Percentiles rank a stretch among this genome's conserved stretches.
These are phyloP conservation scores for Alternaria gaisen DNA, from an alignment of 2,329 filamentous ascomycete species.

Conservation along the genomic window DNA sequence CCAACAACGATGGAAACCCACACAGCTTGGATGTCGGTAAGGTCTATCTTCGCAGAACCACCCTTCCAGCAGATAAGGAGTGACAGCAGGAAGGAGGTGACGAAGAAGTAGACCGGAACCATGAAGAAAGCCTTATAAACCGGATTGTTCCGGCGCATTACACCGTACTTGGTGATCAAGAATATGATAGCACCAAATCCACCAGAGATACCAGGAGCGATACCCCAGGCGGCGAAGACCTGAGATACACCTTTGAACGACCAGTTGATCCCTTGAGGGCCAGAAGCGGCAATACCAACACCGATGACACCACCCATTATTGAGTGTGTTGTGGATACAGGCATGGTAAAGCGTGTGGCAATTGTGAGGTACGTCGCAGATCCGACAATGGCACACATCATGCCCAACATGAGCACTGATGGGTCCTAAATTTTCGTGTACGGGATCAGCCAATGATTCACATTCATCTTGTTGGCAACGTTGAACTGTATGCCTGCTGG, in stretches of 20 bases:
- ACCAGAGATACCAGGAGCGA: conserved; percentile 66
- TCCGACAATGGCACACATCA: conserved; percentile 64
- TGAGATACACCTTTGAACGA: conserved; percentile 63
- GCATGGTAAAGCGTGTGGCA: conserved; percentile 62
- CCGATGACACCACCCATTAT: conserved; percentile 55
- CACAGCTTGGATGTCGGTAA: conserved; percentile 60
- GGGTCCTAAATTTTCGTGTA: conserved; percentile 43
- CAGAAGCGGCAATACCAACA: conserved; percentile 62
- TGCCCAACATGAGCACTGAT: conserved; percentile 61
- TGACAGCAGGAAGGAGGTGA: conserved; percentile 63
- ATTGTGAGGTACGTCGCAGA: conserved; percentile 63
- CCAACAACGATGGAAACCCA: conserved; percentile 65
- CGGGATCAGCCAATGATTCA: not conserved
- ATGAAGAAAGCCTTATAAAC: conserved; percentile 58
- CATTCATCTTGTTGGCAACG: not conserved
- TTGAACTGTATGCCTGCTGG: too few relatives aligned
- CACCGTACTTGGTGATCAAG: conserved; percentile 64
- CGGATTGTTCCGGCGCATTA: conserved; percentile 64
- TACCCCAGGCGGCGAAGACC: conserved; percentile 69
- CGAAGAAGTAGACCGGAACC: conserved; percentile 66
- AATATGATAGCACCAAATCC: conserved; percentile 65
- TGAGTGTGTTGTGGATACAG: conserved; percentile 64
- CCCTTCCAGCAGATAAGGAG: conserved; percentile 57
- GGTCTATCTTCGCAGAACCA: conserved; percentile 55
- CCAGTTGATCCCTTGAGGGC: conserved; percentile 64